These are phyloP conservation scores for Nothomitra cinnamomea DNA, from an alignment of 2,329 filamentous ascomycete genomes.

Conservation along the genomic window DNA sequence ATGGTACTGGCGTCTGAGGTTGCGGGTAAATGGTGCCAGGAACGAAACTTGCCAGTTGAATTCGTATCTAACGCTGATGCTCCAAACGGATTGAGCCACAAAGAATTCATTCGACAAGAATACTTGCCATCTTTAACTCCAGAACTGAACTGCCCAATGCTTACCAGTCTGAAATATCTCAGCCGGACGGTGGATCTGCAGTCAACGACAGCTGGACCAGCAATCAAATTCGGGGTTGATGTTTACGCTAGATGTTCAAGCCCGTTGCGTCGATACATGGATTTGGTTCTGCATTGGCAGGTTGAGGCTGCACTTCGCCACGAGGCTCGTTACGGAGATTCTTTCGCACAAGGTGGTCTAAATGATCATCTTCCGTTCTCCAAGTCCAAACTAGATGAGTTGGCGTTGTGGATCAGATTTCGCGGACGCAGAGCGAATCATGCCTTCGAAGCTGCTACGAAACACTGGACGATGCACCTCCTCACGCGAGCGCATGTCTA, in stretches of 20 bases:
- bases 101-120: slow-evolving; percentile 6
- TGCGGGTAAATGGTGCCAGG: slow-evolving; percentile 33
- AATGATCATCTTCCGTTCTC: slow-evolving; percentile 31
- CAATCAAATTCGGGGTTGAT: slow-evolving; percentile 33
- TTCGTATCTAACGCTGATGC: slow-evolving; percentile 26
- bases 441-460: slow-evolving; percentile 19
- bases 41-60: slow-evolving; percentile 32
- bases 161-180: not conserved
- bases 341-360: slow-evolving; percentile 18
- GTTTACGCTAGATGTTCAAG: slow-evolving; percentile 41
- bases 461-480: slow-evolving; percentile 35
- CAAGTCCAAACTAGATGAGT: slow-evolving; percentile 27
- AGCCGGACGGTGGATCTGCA: not conserved
- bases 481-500: slow-evolving; percentile 41
- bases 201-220: slow-evolving; percentile 15
- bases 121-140: not conserved
- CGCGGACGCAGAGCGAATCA: slow-evolving; percentile 26
- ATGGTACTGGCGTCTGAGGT: slow-evolving; percentile 40
- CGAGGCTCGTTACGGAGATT: slow-evolving; percentile 28
- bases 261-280: slow-evolving; percentile 41
- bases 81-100: slow-evolving; percentile 10
- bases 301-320: slow-evolving; percentile 43
- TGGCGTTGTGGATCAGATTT: slow-evolving; percentile 28
- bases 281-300: slow-evolving; percentile 46
- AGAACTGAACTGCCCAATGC: not conserved